Conservation (phyloP, 2,329 filamentous ascomycete genomes). For the Verticillium alfalfae region DNA sequence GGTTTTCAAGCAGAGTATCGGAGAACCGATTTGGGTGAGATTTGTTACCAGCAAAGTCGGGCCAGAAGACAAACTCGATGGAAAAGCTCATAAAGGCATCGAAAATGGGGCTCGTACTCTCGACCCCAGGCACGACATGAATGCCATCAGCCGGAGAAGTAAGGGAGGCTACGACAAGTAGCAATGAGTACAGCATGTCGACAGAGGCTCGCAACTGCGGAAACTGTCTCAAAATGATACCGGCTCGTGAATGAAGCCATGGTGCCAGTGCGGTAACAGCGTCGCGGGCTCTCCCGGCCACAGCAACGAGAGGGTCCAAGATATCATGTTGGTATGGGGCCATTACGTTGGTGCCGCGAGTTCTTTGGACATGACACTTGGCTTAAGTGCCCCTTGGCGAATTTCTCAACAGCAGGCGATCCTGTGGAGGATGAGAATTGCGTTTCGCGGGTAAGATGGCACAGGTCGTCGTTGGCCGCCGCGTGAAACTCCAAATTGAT, state of each 20-base stretch:
- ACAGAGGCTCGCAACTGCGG: not conserved
- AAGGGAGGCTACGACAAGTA: not conserved
- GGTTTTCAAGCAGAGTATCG: constrained; percentile 52
- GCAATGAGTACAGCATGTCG: not conserved
- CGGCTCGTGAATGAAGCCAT: not conserved
- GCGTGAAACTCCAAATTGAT: not conserved
- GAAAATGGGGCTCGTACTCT: constrained; percentile 4
- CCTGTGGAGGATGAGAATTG: not conserved
- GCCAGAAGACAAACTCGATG: constrained; percentile 46
- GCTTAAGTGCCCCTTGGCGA: not conserved
- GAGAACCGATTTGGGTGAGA: constrained; percentile 54
- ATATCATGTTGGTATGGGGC: not conserved
- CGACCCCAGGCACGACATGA: constrained; percentile 3
- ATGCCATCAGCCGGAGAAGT: not conserved
- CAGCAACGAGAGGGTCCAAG: not conserved
- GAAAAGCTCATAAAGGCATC: constrained; percentile 45
- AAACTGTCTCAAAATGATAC: not conserved
- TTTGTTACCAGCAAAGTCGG: constrained; percentile 47
- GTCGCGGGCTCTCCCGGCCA: not conserved
- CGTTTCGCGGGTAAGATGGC: too few relatives aligned
- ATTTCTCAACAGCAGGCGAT: not conserved
- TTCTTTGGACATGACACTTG: not conserved
- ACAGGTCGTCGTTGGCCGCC: not conserved
- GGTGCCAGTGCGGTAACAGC: not conserved
- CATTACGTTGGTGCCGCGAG: not conserved